phyloP scores from a whole-genome alignment of 2,329 filamentous ascomycete genomes.

The Elsinoe necatrix region DNA sequence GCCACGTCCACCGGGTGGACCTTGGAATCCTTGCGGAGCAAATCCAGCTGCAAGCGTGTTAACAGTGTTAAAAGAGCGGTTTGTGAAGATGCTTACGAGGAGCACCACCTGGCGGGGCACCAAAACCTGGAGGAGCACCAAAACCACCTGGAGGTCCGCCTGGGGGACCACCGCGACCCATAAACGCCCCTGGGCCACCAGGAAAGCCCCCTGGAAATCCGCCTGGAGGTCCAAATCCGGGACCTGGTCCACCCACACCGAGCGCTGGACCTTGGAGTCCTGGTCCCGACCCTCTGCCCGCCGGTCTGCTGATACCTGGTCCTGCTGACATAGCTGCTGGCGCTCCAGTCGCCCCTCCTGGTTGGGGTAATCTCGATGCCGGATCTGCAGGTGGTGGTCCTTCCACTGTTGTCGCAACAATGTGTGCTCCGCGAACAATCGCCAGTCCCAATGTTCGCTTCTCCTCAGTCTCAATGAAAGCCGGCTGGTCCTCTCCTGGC shows the following conservation, averaged over 20 bases:
- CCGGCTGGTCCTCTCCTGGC: conserved; percentile 52
- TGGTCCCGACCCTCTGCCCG: conserved; percentile 67
- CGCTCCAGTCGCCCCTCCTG: conserved; percentile 52
- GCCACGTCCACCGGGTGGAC: conserved; percentile 39
- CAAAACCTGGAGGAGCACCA: not conserved
- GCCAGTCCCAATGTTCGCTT: conserved; percentile 94
- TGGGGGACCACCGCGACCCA: conserved; percentile 32
- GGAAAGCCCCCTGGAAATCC: conserved; percentile 37
- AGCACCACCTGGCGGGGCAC: conserved; percentile 20
- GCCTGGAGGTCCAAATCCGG: conserved; percentile 48
- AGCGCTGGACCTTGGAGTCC: conserved; percentile 83
- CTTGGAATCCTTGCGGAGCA: conserved; percentile 55
- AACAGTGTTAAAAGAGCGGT: not conserved
- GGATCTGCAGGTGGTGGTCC: conserved; percentile 92
- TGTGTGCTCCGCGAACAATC: conserved; percentile 88
- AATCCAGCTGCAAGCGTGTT: conserved; percentile 21
- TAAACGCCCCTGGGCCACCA: conserved; percentile 29
- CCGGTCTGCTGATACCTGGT: conserved; percentile 82
- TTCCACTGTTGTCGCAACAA: conserved; percentile 91
- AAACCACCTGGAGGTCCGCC: conserved; percentile 25
- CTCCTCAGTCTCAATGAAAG: conserved; percentile 79
- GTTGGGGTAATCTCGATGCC: conserved; percentile 66
- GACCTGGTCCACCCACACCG: conserved; percentile 73
- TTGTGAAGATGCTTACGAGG: conserved; percentile 19
- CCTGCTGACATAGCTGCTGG: conserved; percentile 68